Evolutionary conservation across 2,329 filamentous ascomycete genomes (phyloP), one percentile per base, ranked within the genome.

Genomic region (Myriangium duriaei): DNA sequence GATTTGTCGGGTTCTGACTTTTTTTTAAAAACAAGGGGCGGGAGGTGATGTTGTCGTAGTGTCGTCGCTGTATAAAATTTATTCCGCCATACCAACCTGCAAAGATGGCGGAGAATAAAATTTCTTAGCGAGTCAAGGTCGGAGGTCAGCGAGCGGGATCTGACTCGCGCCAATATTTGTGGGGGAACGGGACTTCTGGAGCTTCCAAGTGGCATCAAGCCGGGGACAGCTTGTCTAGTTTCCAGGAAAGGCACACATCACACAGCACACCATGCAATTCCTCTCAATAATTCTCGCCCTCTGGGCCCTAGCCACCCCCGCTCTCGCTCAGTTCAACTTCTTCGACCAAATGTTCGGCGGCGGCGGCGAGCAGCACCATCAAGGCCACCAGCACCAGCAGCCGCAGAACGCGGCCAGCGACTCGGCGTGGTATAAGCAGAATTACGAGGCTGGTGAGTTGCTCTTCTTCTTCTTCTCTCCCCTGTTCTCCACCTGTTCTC

Each of bases 341-440:
- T 98, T 96, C 63, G 87, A 95, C 58, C 85, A 96, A 52, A 94
- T 96, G 84, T 96, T 98, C 59, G 72, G 76, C 50, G 68, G 69
- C 42, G 62, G 63, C 44, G 63, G 67, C 10, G 67, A 73, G 41
- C 71, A 49, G 34, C 75, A 47, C 61, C 21, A 26, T 26, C 7
- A 26, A n/a, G 71, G 33, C 58, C 65, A 69, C 30, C 68, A 71
- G 30, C 67, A 70, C 32, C 72, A 74, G 40, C 69, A 78, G 48
- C 74, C 74, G 16, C 79, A 84, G 52, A 91, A 95, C 57, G 83
- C 81, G 17, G 73, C 83, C 2, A 92, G 83, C 53, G 88, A 96
- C 61, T 81, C 83, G 11, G 64, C 67, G 15, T 80, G 82, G 67
- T 96, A 95, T 59, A 78, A 76, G 51, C 64, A 72, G 44, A 72